Evolutionary conservation across 352 stramenopile species (phyloP), one percentile per base, ranked within the genome.

Genomic region (Phytophthora idaei): DNA sequence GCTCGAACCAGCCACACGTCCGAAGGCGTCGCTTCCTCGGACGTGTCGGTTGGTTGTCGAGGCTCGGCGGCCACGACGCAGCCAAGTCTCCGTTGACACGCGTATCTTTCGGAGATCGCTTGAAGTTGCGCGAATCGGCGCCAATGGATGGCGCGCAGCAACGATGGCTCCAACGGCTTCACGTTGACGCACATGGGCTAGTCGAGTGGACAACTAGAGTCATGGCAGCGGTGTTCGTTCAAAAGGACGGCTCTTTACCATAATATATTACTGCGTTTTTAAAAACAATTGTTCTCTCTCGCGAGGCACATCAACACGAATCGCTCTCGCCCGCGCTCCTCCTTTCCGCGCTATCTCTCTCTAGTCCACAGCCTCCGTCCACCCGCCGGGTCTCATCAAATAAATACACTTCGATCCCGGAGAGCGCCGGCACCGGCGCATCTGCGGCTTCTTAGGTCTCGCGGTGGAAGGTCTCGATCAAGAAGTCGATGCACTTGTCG

Each of bases 401-500:
- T 79, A 76, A 76, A 79, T 76, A 76, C 51, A 68, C 72, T 72
- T 71, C 59, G 64, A 76, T 73, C 71, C 60, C 60, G 41, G 47
- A 45, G 51, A 63, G 51, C 45, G 27, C 39, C 36, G 37, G 54
- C 36, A 25, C 17, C 37, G 15, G 41, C 4, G 25, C 37, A 57
- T 31, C 11, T 42, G 21, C 25, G n/a, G 31, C 34, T 39, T 36
- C 55, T 62, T 73, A 85, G 4, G 61, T 60, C 44, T 88, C 79
- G 61, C 75, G 77, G 59, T 88, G 79, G 70, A 89, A 81, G 7
- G 82, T 87, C 62, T 87, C 81, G 72, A 92, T 92, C 47, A 92
- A 71, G 56, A 92, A 92, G 64, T 92, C 83, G 68, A 92, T 92
- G 61, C 81, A 92, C 61, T 90, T 89, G 63, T 90, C 83, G 55